Evolutionary conservation across 1,284 basidiomycete species (phyloP).

Genomic region (Pholiota adiposa): DNA sequence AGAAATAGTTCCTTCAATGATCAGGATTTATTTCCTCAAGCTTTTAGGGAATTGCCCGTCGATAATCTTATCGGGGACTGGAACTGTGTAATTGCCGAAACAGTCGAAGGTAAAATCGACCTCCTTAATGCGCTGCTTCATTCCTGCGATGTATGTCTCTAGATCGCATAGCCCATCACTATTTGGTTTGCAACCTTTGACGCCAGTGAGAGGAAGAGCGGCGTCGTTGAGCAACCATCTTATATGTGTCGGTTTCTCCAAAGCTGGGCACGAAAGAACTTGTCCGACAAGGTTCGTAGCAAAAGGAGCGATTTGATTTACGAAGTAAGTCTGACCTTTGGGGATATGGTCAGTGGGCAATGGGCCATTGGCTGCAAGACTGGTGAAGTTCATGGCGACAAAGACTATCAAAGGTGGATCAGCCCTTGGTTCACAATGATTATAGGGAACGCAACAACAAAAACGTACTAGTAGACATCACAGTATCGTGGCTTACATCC

Average conservation of each 20-base stretch:
- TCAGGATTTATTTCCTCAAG: constrained; percentile 12
- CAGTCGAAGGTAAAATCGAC: constrained; percentile 48
- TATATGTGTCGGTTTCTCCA: constrained; percentile 44
- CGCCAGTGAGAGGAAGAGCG: constrained; percentile 64
- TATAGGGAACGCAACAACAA: background rate
- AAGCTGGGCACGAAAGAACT: constrained; percentile 54
- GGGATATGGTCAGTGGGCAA: constrained; percentile 64
- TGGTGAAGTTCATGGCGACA: constrained; percentile 65
- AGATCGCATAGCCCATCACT: constrained; percentile 62
- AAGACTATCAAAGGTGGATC: constrained; percentile 40
- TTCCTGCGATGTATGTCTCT: constrained; percentile 51
- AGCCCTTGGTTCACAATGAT: background rate
- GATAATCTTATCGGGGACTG: constrained; percentile 41
- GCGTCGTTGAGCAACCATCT: constrained; percentile 63
- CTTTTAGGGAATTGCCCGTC: constrained; percentile 38
- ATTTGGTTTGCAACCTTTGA: constrained; percentile 54
- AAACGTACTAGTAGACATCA: constrained; percentile 42
- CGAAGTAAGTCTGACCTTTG: constrained; percentile 50
- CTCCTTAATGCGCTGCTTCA: constrained; percentile 50
- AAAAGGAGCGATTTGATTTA: constrained; percentile 55
- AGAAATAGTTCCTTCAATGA: background rate
- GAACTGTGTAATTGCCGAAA: constrained; percentile 46
- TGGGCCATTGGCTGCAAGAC: constrained; percentile 56
- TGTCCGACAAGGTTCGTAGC: constrained; percentile 62
- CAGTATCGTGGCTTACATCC: constrained; percentile 56